phyloP scores from a whole-genome alignment of 2,329 filamentous ascomycete species.

The Mariannaea elegans region DNA sequence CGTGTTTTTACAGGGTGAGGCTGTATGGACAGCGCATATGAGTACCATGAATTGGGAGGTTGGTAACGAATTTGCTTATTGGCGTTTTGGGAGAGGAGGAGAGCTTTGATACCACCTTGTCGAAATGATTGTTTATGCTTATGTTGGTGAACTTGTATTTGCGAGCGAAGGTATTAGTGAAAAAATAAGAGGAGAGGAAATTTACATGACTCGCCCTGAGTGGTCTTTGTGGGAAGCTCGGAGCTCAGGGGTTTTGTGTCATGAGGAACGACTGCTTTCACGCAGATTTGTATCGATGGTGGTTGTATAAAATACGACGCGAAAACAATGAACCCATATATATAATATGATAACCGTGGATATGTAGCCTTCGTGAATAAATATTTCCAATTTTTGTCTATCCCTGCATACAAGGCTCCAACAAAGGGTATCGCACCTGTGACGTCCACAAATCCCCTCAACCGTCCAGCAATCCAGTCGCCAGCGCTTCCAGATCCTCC shows the following conservation, averaged over 20 bases:
- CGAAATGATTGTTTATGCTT: not conserved
- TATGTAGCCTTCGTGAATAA: slow-evolving; percentile 14
- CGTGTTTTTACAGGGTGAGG: slow-evolving; percentile 72
- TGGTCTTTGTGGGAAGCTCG: slow-evolving; percentile 20
- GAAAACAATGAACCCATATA: not conserved
- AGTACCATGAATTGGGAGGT: not conserved
- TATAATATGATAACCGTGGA: slow-evolving; percentile 1
- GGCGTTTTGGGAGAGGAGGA: slow-evolving; percentile 2
- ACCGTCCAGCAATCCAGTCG: slow-evolving; percentile 72
- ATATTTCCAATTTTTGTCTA: slow-evolving; percentile 33
- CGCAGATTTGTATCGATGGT: not conserved
- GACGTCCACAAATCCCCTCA: slow-evolving; percentile 30
- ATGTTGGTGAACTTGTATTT: not conserved
- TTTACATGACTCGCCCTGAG: not conserved
- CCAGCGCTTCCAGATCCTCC: slow-evolving; percentile 80
- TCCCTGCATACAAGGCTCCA: slow-evolving; percentile 24
- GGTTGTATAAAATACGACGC: not conserved
- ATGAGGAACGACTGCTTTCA: no score
- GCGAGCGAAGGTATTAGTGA: not conserved
- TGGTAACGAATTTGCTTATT: slow-evolving; percentile 4
- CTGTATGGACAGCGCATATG: slow-evolving; percentile 55
- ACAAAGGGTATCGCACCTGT: slow-evolving; percentile 42
- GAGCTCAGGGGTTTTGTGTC: slow-evolving; percentile 12
- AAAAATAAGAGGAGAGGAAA: not conserved
- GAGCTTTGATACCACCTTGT: slow-evolving; percentile 10